Evolutionary conservation across 352 stramenopile genomes (phyloP).

Genomic region (Globisporangium orthogonon): DNA sequence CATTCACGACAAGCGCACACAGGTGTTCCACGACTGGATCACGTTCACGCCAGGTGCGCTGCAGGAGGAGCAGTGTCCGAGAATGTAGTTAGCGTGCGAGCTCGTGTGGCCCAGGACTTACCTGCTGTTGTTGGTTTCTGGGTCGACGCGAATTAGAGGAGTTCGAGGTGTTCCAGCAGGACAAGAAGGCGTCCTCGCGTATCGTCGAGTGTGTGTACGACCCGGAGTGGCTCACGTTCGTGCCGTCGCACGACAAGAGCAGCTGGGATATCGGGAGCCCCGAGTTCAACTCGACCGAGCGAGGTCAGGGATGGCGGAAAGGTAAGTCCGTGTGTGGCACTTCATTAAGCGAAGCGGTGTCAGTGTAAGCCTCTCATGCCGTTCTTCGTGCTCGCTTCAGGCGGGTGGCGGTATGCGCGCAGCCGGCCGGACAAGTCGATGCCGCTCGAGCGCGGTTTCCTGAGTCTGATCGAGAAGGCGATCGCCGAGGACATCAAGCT

Average conservation of each 20-base stretch:
- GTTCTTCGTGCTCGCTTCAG: conserved; percentile 12
- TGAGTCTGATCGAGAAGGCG: conserved; percentile 63
- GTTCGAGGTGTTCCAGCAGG: conserved; percentile 69
- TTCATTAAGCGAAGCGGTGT: neutral
- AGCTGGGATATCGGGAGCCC: conserved; percentile 60
- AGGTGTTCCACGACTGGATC: conserved; percentile 86
- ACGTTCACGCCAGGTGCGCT: conserved; percentile 61
- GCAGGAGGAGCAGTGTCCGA: neutral
- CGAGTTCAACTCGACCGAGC: conserved; percentile 60
- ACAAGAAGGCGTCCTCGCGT: conserved; percentile 79
- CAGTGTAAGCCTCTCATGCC: too few species aligned
- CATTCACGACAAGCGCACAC: conserved; percentile 79
- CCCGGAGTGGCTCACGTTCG: conserved; percentile 73
- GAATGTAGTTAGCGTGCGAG: too few species aligned
- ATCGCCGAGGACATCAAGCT: conserved; percentile 70
- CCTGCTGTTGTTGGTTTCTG: too few species aligned
- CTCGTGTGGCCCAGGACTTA: too few species aligned
- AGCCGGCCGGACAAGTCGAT: conserved; percentile 55
- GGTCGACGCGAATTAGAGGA: conserved; percentile 29
- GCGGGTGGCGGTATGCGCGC: conserved; percentile 72
- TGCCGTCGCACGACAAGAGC: conserved; percentile 80
- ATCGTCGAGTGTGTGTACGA: conserved; percentile 85
- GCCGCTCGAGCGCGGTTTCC: conserved; percentile 53
- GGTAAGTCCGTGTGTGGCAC: conserved; percentile 20
- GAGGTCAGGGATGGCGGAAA: conserved; percentile 73